phyloP scores from a whole-genome alignment of 2,329 filamentous ascomycete species.

The Seiridium unicorne region DNA sequence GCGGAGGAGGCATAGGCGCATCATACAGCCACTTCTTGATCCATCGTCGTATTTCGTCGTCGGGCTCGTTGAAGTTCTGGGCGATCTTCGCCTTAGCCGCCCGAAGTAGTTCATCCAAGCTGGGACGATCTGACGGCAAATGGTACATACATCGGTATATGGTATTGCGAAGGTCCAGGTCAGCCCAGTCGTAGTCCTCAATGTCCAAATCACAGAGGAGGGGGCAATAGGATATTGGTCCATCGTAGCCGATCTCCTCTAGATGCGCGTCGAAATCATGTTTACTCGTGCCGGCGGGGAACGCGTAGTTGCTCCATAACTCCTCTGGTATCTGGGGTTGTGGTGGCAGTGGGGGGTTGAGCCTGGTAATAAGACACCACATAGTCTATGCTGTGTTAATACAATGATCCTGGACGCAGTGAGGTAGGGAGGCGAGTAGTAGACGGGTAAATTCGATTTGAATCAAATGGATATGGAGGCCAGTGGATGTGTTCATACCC shows the following conservation, averaged over 20 bases:
- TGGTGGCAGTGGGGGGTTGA: background rate
- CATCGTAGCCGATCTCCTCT: background rate
- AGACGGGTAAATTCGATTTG: too few species aligned
- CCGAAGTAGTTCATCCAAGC: background rate
- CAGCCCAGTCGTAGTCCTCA: background rate
- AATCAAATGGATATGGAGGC: too few species aligned
- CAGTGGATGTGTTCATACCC: background rate
- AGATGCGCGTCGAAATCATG: background rate
- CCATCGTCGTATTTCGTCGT: background rate
- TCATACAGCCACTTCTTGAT: background rate
- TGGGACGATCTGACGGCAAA: background rate
- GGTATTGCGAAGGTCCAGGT: background rate
- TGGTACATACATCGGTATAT: background rate
- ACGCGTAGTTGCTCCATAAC: background rate
- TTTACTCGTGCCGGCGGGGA: background rate
- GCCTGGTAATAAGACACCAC: background rate
- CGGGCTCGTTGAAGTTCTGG: background rate
- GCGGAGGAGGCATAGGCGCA: background rate
- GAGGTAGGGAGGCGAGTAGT: too few species aligned
- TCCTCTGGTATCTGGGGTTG: background rate
- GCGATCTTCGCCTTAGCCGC: background rate
- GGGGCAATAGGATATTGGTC: background rate
- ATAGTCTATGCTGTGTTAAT: background rate
- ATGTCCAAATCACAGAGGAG: background rate
- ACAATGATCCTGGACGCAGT: background rate